phyloP scores from a whole-genome alignment of 192 early-diverging fungal species.

The Kappamyces sp. region DNA sequence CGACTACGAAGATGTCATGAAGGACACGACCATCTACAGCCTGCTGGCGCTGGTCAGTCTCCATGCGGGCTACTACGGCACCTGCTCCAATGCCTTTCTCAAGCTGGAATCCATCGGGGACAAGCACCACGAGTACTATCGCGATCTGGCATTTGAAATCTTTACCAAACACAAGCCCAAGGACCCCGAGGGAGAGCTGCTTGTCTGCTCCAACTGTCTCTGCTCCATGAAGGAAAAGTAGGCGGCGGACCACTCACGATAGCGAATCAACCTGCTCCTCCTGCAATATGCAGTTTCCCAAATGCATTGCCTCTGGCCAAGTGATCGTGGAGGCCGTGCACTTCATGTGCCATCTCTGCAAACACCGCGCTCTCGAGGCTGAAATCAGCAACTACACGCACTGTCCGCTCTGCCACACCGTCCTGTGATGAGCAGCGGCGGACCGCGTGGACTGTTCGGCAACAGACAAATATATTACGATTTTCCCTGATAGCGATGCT shows the following conservation, averaged over 20 bases:
- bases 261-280: conserved; percentile 39
- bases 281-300: conserved; percentile 49
- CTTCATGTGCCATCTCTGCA: conserved; percentile 60
- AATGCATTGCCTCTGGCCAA: conserved; percentile 48
- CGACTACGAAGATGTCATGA: conserved; percentile 50
- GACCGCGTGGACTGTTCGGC: neutral
- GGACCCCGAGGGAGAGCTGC: conserved; percentile 21
- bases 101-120: conserved; percentile 41
- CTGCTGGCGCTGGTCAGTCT: conserved; percentile 44
- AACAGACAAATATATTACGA: too few species aligned
- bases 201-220: conserved; percentile 26
- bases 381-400: conserved; percentile 40
- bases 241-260: conserved; percentile 1
- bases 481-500: neutral
- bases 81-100: conserved; percentile 48
- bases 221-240: conserved; percentile 23
- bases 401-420: conserved; percentile 49
- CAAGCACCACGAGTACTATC: conserved; percentile 32
- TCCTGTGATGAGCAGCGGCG: neutral
- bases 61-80: conserved; percentile 38
- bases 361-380: conserved; percentile 52
- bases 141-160: conserved; percentile 45
- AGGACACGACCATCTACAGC: conserved; percentile 33
- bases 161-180: conserved; percentile 38
- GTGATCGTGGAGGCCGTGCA: conserved; percentile 50